A percentile compares a stretch with the other conserved stretches of the same genome.
Evolutionary conservation across 495 filamentous ascomycete genomes (phyloP).

Genomic region (Podospora pseudopauciseta): DNA sequence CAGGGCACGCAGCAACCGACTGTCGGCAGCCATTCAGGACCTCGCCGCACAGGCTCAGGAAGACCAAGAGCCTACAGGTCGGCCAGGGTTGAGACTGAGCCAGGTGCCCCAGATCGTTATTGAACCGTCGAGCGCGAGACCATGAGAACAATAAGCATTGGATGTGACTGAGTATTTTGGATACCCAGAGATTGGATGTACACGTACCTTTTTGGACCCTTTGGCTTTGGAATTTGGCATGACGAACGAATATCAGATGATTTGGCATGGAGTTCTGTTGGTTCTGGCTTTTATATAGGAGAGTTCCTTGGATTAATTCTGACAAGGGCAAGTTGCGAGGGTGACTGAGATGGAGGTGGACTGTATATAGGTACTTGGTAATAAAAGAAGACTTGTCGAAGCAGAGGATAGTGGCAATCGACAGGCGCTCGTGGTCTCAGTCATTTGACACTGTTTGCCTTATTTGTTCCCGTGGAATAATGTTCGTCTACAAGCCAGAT

Average conservation of each 20-base stretch:
- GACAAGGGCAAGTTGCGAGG: no score
- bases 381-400: not conserved
- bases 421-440: not conserved
- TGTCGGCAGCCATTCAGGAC: constrained; percentile 35
- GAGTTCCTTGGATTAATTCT: not conserved
- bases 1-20: constrained; percentile 27
- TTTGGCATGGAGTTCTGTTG: not conserved
- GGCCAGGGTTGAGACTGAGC: constrained; percentile 43
- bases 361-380: not conserved
- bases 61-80: constrained; percentile 22
- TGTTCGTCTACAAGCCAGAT: not conserved
- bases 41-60: constrained; percentile 19
- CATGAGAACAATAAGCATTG: constrained; percentile 17
- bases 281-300: not conserved
- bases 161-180: not conserved
- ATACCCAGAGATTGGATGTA: not conserved
- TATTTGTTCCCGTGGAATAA: no score
- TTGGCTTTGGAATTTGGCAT: not conserved
- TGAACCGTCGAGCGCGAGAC: constrained; percentile 46
- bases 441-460: not conserved
- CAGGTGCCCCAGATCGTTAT: constrained; percentile 51
- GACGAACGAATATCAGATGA: not conserved
- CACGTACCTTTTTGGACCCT: not conserved
- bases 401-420: not conserved
- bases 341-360: not conserved